These are phyloP conservation scores for Colletotrichum sp. DNA, from an alignment of 2,329 filamentous ascomycete species.

Conservation along the genomic window DNA sequence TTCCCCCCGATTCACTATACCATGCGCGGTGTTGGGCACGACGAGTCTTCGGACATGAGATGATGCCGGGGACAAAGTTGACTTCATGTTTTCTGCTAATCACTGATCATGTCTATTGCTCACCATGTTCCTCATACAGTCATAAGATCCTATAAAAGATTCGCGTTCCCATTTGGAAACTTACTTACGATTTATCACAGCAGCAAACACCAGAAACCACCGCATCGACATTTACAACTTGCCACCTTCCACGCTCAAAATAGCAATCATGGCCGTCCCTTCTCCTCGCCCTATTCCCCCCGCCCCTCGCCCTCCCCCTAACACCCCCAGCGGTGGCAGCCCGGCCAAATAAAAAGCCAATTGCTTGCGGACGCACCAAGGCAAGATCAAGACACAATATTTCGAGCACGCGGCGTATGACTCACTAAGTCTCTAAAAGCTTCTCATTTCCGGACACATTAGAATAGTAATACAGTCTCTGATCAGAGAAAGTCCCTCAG, in stretches of 20 bases:
- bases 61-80: neutral
- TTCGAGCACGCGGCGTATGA: neutral
- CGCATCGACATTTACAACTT: fast-evolving
- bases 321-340: neutral
- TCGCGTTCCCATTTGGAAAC: neutral
- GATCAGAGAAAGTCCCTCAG: neutral
- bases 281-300: neutral
- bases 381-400: neutral
- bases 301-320: neutral
- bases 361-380: neutral
- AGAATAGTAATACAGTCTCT: neutral
- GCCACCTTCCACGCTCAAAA: neutral
- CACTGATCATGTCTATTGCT: neutral
- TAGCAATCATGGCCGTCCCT: neutral
- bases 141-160: neutral
- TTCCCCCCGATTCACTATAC: neutral
- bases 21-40: neutral
- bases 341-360: neutral
- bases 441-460: neutral
- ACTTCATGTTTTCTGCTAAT: neutral
- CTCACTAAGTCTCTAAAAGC: neutral
- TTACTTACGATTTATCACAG: neutral
- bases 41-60: neutral
- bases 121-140: neutral
- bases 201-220: neutral